Evolutionary conservation across 805 yeast genomes (phyloP).

Genomic region (Starmerella tilneyi): DNA sequence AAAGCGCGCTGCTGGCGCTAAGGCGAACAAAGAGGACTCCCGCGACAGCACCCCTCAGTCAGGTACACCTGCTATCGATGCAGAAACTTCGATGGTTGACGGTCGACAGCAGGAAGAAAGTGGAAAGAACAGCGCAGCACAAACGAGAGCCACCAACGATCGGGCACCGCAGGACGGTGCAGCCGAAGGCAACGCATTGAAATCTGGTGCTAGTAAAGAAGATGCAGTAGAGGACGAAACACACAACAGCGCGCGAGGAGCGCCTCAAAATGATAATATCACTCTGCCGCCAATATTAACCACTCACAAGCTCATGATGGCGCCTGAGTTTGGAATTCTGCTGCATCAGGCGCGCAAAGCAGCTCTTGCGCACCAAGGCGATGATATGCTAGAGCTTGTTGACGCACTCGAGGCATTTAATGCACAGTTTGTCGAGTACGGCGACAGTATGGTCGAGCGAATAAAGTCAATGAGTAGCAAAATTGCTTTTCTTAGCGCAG

Average conservation of each 20-base stretch:
- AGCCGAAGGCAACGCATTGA: no score
- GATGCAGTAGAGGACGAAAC: no score
- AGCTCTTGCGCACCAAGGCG: slow-evolving; percentile 16
- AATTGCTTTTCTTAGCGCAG: slow-evolving; percentile 13
- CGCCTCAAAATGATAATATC: no score
- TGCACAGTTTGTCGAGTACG: slow-evolving; percentile 3
- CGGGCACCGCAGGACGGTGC: no score
- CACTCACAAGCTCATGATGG: slow-evolving; percentile 47
- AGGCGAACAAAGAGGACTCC: not conserved
- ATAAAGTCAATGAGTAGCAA: slow-evolving; percentile 15
- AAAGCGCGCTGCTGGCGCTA: slow-evolving; percentile 59
- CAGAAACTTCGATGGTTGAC: no score
- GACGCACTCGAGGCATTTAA: slow-evolving; percentile 15
- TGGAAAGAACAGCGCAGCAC: no score
- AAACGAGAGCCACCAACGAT: no score
- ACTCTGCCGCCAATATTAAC: not conserved
- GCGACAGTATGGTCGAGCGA: slow-evolving; percentile 7
- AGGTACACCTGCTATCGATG: no score
- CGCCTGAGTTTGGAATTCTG: slow-evolving; percentile 31
- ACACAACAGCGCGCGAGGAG: slow-evolving; percentile 20
- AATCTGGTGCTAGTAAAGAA: no score
- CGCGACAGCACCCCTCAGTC: not conserved
- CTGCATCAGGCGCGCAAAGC: slow-evolving; percentile 11
- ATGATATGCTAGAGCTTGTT: slow-evolving; percentile 14
- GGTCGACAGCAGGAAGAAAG: no score